These are phyloP conservation scores for Pichia thaimueangensis DNA, from an alignment of 805 yeast genomes.

Conservation along the genomic window DNA sequence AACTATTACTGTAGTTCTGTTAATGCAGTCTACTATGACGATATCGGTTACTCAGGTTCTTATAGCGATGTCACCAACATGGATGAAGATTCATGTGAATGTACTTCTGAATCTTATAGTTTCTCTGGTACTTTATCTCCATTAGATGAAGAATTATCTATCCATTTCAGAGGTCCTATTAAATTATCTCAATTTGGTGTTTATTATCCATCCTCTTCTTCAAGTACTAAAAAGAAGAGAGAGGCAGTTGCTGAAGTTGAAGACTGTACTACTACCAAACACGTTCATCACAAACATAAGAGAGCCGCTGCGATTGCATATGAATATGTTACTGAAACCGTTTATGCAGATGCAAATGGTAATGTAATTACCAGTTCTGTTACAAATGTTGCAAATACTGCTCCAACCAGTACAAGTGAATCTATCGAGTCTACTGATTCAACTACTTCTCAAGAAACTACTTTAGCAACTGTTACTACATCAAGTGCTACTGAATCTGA, in stretches of 20 bases:
- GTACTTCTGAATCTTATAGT: constrained; percentile 50
- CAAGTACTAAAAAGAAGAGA: constrained; percentile 25
- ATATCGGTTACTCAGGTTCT: constrained; percentile 81
- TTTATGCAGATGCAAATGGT: constrained; percentile 59
- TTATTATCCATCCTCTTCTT: constrained; percentile 57
- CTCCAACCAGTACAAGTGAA: too few species aligned
- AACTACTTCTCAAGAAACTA: constrained; percentile 2
- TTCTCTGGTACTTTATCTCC: constrained; percentile 76
- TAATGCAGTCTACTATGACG: constrained; percentile 44
- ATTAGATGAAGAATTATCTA: constrained; percentile 77
- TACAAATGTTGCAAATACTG: constrained; percentile 19
- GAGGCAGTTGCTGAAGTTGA: constrained; percentile 29
- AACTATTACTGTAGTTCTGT: constrained; percentile 80
- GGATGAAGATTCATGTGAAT: constrained; percentile 54
- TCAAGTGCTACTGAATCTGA: constrained; percentile 12
- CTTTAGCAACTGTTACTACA: constrained; percentile 17
- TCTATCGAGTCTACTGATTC: constrained; percentile 9
- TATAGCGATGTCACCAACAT: constrained; percentile 68
- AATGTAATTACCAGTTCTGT: constrained; percentile 27
- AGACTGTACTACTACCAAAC: constrained; percentile 40
- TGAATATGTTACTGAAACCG: constrained; percentile 74
- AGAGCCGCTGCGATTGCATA: constrained; percentile 59
- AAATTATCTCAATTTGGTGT: constrained; percentile 81
- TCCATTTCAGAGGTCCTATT: constrained; percentile 88
- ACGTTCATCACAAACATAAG: constrained; percentile 45